Conservation (phyloP, 1,284 basidiomycete genomes). For the Cutaneotrichosporon sp. region DNA sequence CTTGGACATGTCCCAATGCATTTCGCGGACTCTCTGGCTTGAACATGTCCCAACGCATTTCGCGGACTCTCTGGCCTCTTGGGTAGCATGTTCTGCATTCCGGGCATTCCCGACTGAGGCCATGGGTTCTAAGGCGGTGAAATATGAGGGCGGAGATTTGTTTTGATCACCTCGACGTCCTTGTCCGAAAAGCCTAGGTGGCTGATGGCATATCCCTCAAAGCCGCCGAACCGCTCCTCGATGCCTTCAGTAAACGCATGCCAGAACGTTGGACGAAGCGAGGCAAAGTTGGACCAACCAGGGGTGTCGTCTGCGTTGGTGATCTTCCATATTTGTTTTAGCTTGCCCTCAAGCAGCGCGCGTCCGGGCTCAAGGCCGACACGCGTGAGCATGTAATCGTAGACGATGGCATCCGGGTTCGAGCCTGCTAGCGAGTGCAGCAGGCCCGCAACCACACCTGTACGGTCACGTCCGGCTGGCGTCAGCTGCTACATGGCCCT, state of each 20-base stretch:
- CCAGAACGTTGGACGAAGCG: slow-evolving; percentile 6
- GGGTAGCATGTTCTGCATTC: too few species aligned
- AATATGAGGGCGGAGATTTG: slow-evolving; percentile 1
- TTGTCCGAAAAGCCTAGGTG: slow-evolving; percentile 8
- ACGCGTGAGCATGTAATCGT: slow-evolving; percentile 18
- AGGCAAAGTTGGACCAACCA: slow-evolving; percentile 10
- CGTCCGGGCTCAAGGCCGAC: slow-evolving; percentile 18
- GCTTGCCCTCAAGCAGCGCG: slow-evolving; percentile 2
- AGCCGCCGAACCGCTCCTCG: slow-evolving; percentile 9
- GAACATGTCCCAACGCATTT: too few species aligned
- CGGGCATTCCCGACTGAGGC: too few species aligned
- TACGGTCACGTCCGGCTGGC: slow-evolving; percentile 16
- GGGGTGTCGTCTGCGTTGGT: not conserved
- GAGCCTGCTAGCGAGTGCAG: slow-evolving; percentile 16
- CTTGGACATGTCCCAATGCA: too few species aligned
- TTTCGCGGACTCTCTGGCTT: too few species aligned
- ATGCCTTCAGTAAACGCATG: not conserved
- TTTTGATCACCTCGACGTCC: slow-evolving; percentile 9
- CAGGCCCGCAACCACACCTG: slow-evolving; percentile 13
- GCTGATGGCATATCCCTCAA: slow-evolving; percentile 10
- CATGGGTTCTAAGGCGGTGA: too few species aligned
- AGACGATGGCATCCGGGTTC: not conserved
- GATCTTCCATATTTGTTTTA: not conserved
- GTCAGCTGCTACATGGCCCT: not conserved
- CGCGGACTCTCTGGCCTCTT: too few species aligned